Evolutionary conservation across 1,284 basidiomycete genomes (phyloP), one percentile per base, ranked within the genome.

Genomic region (Cryptococcus sp.): DNA sequence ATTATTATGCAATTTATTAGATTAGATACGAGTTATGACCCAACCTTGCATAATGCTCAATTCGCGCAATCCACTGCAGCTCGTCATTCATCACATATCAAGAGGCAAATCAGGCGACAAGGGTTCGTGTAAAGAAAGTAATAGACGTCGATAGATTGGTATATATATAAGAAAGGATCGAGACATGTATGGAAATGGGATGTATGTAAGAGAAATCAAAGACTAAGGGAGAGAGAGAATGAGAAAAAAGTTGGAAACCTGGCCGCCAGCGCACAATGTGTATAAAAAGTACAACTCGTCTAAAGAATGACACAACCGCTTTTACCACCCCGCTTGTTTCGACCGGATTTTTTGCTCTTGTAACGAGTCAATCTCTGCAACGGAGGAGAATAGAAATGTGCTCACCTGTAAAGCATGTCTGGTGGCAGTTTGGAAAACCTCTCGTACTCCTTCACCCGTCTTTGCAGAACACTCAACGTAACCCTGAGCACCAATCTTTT

Each of bases 401-500:
- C 73, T 59, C 59, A 76, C 77, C 60, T 87, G 81, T 49, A 92
- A 82, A 46, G 89, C 89, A 52, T 86, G 85, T 63, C 88, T 83
- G 53, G 89, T 91, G 44, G 90, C 90, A 63, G 86, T 86, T 77
- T 93, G 89, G 82, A 95, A 94, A 43, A 93, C 90, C 76, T 94
- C 91, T 63, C 88, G 83, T 50, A 95, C 91, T 63, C 91, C 91
- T 75, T 89, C 86, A 58, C 91, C 89, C 13, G 86, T 84, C 82
- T 88, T 89, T 74, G 90, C 90, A 56, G 87, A 89, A 78, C 91
- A 94, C 77, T 95, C 91, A 56, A 92, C 84, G 76, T 94, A 95
- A 70, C 86, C 84, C 76, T 85, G 86, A 6, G 91, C 91, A 35
- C 86, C 86, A 67, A 95, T 93, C 83, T 90, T 90, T 79, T 87